Evolutionary conservation across 257 asterid species (phyloP), one percentile per base, ranked within the genome.

Genomic region (Solanum pimpinellifolium): DNA sequence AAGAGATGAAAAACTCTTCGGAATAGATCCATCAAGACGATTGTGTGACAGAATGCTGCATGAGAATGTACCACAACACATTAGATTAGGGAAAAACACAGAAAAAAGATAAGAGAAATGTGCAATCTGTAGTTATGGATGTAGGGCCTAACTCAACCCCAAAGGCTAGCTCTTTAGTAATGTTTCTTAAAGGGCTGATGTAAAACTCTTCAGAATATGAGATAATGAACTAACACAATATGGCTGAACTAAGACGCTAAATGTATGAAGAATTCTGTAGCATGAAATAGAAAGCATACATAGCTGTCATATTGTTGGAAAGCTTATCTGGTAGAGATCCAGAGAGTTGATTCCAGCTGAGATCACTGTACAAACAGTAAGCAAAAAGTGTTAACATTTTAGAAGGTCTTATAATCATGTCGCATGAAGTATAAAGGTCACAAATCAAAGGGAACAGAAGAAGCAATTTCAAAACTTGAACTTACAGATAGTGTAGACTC

Each of bases 31-130:
- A 70, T 75, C 90, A 89, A 97, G 96, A 87, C 87, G 89, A 91
- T 97, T 97, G 91, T 88, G 89, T 14, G 98, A 93, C 82, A 97
- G 91, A 89, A 93, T 96, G 86, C 99, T 96, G 96, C 94, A 77
- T 6, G 88, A 33, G 3, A 23, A 25, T 21, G 70, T 76, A 73
- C 18, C 3, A 39, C 15, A 52, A 86, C 37, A 37, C 11, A 37
- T 73, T 81, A 31, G 44, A 86, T 75, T 33, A 21, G 73, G 56
- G 14, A 11, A 59, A 11, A 49, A 35, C 52, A 52, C 56, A 49
- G 84, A 15, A 35, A 47, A 33, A 49, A 14, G 18, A 49, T 10
- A 35, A 35, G 88, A 29, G 44, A 78, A 73, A 42, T n/a, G 5
- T 33, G 66, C 39, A 85, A 42, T 85, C 74, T 18, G 46, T 33